These are phyloP conservation scores for Pythium folliculosum DNA, from an alignment of 352 stramenopile species.

Conservation along the genomic window DNA sequence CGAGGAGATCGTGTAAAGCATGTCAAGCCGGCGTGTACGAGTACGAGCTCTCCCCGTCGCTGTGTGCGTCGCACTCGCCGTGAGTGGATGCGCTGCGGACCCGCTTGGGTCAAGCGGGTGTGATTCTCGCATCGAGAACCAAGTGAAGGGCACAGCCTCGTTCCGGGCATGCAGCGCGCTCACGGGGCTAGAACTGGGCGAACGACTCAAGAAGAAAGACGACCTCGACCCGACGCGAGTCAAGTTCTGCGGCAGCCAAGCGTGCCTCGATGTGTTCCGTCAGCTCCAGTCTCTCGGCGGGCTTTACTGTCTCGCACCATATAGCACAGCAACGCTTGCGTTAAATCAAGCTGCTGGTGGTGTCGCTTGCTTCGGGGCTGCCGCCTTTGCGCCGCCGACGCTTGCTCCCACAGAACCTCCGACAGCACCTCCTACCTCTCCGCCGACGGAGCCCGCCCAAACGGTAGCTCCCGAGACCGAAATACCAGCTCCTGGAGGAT, in stretches of 20 bases:
- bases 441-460: not conserved
- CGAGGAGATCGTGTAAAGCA: not conserved
- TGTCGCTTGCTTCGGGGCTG: conserved; percentile 3
- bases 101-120: not conserved
- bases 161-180: not conserved
- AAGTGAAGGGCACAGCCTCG: not conserved
- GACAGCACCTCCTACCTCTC: not conserved
- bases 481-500: not conserved
- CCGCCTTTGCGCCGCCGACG: not conserved
- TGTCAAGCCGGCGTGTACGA: not conserved
- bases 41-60: not conserved
- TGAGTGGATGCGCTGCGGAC: not conserved
- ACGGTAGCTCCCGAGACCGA: not conserved
- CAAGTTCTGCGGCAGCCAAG: conserved; percentile 3
- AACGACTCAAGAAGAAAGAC: conserved; percentile 3
- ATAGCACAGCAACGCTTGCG: not conserved
- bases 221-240: conserved; percentile 4
- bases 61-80: not conserved
- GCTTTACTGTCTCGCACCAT: conserved; percentile 2
- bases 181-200: not conserved
- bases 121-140: conserved; percentile 5
- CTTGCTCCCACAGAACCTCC: not conserved
- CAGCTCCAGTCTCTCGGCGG: conserved; percentile 1
- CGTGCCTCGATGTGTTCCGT: conserved; percentile 6
- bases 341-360: conserved; percentile 3